These are phyloP conservation scores for Rauvolfia tetraphylla DNA, from an alignment of 257 asterid genomes.

Conservation along the genomic window DNA sequence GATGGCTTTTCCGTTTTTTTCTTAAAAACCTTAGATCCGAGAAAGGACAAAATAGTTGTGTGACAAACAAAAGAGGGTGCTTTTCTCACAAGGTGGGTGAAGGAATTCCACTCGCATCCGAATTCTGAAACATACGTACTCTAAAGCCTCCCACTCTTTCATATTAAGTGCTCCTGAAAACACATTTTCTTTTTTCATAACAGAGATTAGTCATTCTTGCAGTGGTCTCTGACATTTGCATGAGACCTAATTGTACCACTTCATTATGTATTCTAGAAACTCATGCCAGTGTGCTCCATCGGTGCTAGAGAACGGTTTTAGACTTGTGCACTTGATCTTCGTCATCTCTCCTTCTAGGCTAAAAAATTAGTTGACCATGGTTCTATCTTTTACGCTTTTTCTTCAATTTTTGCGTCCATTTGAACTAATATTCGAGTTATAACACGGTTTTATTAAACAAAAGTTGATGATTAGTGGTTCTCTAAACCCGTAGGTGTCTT, in stretches of 20 bases:
- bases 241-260: neutral
- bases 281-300: neutral
- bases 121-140: neutral
- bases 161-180: neutral
- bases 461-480: neutral
- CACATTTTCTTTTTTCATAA: neutral
- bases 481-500: no score
- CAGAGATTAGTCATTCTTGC: neutral
- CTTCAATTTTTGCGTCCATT: no score
- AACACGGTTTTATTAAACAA: no score
- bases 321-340: neutral
- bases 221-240: neutral
- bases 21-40: neutral
- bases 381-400: neutral
- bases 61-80: neutral
- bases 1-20: neutral
- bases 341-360: neutral
- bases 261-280: neutral
- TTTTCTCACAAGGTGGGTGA: neutral
- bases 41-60: neutral
- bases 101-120: constrained; percentile 1
- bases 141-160: neutral
- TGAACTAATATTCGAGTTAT: no score
- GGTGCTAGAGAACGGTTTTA: neutral
- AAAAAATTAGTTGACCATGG: neutral